These are phyloP conservation scores for Capsella bursapastoris DNA, from an alignment of 345 rosid species.

Conservation along the genomic window DNA sequence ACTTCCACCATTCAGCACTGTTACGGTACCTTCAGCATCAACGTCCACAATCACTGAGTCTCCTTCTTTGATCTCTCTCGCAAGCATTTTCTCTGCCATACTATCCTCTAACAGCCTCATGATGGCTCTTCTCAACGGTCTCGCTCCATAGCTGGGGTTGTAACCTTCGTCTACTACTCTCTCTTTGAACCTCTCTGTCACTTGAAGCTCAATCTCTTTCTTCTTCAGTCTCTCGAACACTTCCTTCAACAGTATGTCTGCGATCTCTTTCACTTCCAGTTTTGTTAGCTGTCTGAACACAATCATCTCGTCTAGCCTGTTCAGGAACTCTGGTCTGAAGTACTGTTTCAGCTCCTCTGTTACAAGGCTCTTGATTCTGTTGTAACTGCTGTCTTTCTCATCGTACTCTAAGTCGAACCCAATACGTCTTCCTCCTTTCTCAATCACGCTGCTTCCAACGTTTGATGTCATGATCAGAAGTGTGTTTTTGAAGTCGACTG, in stretches of 20 bases:
- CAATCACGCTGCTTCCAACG: slow-evolving; percentile 52
- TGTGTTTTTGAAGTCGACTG: slow-evolving; percentile 66
- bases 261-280: slow-evolving; percentile 55
- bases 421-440: slow-evolving; percentile 67
- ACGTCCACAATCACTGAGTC: slow-evolving; percentile 56
- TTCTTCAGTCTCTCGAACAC: slow-evolving; percentile 52
- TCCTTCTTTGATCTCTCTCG: slow-evolving; percentile 55
- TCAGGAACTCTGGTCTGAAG: slow-evolving; percentile 72
- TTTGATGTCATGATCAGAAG: slow-evolving; percentile 70
- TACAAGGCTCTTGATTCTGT: slow-evolving; percentile 63
- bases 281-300: slow-evolving; percentile 60
- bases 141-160: slow-evolving; percentile 63
- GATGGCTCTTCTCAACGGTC: slow-evolving; percentile 68
- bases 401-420: slow-evolving; percentile 91
- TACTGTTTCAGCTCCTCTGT: slow-evolving; percentile 54
- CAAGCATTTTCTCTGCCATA: slow-evolving; percentile 61
- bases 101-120: slow-evolving; percentile 60
- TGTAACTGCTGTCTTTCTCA: slow-evolving; percentile 95
- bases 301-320: slow-evolving; percentile 66
- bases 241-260: slow-evolving; percentile 58
- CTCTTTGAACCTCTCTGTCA: slow-evolving; percentile 54
- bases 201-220: slow-evolving; percentile 56
- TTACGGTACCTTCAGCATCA: slow-evolving; percentile 53
- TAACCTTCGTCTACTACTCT: slow-evolving; percentile 61
- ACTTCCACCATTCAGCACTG: slow-evolving; percentile 76